Percentiles rank a stretch among this genome's conserved stretches.
Conservation (phyloP, 768 basidiomycete species). For the Lactifluus echinatus region DNA sequence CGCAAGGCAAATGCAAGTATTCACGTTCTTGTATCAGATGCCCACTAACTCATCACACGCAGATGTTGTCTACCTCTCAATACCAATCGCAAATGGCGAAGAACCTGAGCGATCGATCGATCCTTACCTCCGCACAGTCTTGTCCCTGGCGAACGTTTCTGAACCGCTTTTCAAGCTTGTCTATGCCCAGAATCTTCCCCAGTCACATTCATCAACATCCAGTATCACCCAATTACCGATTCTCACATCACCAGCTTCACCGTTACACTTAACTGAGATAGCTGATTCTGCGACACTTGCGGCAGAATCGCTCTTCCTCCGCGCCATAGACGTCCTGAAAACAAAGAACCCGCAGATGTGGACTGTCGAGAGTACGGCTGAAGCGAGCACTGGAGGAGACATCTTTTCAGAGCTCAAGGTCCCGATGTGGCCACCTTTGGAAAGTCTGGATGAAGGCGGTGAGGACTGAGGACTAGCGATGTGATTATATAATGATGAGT, state of each 20-base stretch:
- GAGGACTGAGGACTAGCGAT: not conserved
- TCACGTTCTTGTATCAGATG: not conserved
- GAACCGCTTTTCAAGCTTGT: slow-evolving; percentile 14
- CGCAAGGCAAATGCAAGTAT: slow-evolving; percentile 60
- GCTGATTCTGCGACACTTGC: slow-evolving; percentile 16
- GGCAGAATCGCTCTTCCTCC: slow-evolving; percentile 18
- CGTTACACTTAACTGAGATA: slow-evolving; percentile 2
- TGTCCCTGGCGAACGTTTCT: slow-evolving; percentile 6
- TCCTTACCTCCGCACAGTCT: slow-evolving; percentile 25
- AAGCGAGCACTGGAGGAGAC: slow-evolving; percentile 5
- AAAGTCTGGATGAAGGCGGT: slow-evolving; percentile 9
- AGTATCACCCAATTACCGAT: not conserved
- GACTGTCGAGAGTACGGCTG: not conserved
- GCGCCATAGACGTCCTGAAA: slow-evolving; percentile 10
- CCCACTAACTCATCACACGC: not conserved
- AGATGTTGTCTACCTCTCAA: slow-evolving; percentile 21
- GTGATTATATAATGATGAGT: not conserved
- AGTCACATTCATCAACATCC: not conserved
- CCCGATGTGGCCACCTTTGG: slow-evolving; percentile 17
- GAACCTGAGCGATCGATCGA: slow-evolving; percentile 20
- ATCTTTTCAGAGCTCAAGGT: slow-evolving; percentile 18
- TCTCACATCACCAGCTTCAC: slow-evolving; percentile 8
- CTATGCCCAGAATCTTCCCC: slow-evolving; percentile 9
- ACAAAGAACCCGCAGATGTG: slow-evolving; percentile 8
- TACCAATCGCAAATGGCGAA: slow-evolving; percentile 13